Conservation (phyloP, 2,329 filamentous ascomycete species). For the Dendrostoma leiphaemia region DNA sequence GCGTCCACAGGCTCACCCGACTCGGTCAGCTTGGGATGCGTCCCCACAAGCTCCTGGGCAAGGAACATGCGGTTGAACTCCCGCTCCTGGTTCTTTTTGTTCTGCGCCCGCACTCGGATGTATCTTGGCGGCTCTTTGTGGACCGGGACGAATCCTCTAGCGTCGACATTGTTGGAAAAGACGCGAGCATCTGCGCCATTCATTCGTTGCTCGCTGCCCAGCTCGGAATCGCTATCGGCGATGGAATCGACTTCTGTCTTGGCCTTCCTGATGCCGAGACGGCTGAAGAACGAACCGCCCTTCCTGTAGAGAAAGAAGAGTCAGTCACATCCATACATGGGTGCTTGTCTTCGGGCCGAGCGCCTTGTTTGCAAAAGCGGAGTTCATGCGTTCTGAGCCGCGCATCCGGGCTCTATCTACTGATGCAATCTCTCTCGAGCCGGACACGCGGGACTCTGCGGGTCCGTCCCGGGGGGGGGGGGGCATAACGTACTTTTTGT, state of each 20-base stretch:
- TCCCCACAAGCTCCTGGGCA: slow-evolving; percentile 81
- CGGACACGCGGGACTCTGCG: neutral
- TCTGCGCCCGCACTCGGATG: slow-evolving; percentile 77
- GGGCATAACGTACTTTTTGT: slow-evolving; percentile 67
- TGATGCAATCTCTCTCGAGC: neutral
- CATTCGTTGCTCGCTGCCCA: slow-evolving; percentile 63
- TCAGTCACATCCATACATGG: neutral
- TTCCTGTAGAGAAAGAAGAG: slow-evolving; percentile 56
- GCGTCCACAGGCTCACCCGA: slow-evolving; percentile 20
- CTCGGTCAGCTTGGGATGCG: slow-evolving; percentile 36
- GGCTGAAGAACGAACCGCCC: slow-evolving; percentile 85
- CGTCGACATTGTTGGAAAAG: slow-evolving; percentile 73
- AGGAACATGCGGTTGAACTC: slow-evolving; percentile 88
- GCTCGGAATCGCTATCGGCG: slow-evolving; percentile 64
- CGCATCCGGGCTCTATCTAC: neutral
- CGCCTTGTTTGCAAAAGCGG: neutral
- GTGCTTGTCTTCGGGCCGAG: neutral
- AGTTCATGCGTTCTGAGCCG: neutral
- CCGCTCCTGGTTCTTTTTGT: slow-evolving; percentile 65
- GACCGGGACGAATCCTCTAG: slow-evolving; percentile 75
- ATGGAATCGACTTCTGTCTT: slow-evolving; percentile 55
- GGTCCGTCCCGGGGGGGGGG: too few species aligned
- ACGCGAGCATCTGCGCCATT: slow-evolving; percentile 82
- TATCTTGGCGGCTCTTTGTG: slow-evolving; percentile 89
- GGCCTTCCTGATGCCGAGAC: slow-evolving; percentile 72